These are phyloP conservation scores for Candida berthetii DNA, from an alignment of 805 yeast genomes.

Conservation along the genomic window DNA sequence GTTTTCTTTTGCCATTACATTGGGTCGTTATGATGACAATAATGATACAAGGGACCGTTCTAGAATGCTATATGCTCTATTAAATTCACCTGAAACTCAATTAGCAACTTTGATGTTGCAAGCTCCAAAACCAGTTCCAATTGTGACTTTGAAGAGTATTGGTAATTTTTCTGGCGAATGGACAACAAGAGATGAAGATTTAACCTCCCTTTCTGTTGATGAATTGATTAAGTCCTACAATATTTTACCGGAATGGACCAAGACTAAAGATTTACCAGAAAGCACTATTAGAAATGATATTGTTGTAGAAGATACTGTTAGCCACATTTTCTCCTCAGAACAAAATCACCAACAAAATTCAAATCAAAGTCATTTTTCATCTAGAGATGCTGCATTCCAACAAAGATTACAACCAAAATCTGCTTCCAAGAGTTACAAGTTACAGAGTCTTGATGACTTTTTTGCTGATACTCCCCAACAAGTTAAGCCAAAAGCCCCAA, in stretches of 20 bases:
- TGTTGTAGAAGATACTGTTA: constrained; percentile 33
- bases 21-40: constrained; percentile 67
- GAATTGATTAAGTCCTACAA: constrained; percentile 18
- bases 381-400: constrained; percentile 9
- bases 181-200: constrained; percentile 8
- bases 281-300: constrained; percentile 29
- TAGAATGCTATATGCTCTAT: constrained; percentile 58
- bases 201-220: constrained; percentile 16
- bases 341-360: constrained; percentile 21
- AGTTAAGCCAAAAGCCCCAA: constrained; percentile 21
- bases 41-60: constrained; percentile 84
- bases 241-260: constrained; percentile 40
- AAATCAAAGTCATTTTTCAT: background rate
- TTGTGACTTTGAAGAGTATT: constrained; percentile 16
- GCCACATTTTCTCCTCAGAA: constrained; percentile 18
- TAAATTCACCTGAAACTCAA: constrained; percentile 45
- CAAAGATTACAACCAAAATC: constrained; percentile 2
- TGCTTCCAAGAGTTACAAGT: constrained; percentile 35
- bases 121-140: constrained; percentile 69
- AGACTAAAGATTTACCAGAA: constrained; percentile 23
- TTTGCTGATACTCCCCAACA: constrained; percentile 37
- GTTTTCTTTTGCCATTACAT: constrained; percentile 54
- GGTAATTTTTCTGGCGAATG: constrained; percentile 10
- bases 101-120: constrained; percentile 67
- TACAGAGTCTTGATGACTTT: constrained; percentile 86